Conservation (phyloP, 225 moss, liverwort and hornwort species). For the Polytrichum formosum region DNA sequence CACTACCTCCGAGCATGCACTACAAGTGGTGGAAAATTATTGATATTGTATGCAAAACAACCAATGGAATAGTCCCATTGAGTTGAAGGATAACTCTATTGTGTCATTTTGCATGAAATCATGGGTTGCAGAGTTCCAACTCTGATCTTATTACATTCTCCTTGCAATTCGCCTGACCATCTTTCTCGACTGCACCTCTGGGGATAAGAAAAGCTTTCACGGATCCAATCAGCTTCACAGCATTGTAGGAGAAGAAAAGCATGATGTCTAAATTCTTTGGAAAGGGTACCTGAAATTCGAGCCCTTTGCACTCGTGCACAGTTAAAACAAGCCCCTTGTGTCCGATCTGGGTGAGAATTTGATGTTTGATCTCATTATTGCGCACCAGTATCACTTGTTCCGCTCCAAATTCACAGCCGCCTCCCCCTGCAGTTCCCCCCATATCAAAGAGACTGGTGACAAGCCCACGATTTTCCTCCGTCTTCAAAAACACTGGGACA, state of each 20-base stretch:
- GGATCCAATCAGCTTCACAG: background rate
- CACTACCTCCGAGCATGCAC: no score
- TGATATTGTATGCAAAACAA: no score
- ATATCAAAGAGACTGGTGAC: conserved; percentile 44
- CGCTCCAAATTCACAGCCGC: conserved; percentile 65
- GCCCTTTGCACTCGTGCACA: conserved; percentile 64
- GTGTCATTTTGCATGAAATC: no score
- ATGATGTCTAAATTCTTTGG: background rate
- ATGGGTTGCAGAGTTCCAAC: no score
- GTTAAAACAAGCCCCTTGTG: conserved; percentile 48
- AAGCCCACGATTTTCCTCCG: conserved; percentile 31
- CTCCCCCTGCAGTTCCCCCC: conserved; percentile 39
- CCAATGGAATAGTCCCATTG: no score
- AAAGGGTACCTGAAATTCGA: conserved; percentile 57
- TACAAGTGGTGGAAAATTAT: no score
- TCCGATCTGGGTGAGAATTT: conserved; percentile 34
- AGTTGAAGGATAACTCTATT: no score
- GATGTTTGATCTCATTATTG: conserved; percentile 27
- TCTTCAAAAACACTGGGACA: conserved; percentile 40
- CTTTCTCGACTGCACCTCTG: no score
- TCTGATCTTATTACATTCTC: no score
- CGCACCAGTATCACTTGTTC: conserved; percentile 68
- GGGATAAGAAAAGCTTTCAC: no score
- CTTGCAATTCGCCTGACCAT: no score
- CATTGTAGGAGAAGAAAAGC: background rate